Conservation (phyloP, 305 asterid genomes). For the Fraxinus dipetala region DNA sequence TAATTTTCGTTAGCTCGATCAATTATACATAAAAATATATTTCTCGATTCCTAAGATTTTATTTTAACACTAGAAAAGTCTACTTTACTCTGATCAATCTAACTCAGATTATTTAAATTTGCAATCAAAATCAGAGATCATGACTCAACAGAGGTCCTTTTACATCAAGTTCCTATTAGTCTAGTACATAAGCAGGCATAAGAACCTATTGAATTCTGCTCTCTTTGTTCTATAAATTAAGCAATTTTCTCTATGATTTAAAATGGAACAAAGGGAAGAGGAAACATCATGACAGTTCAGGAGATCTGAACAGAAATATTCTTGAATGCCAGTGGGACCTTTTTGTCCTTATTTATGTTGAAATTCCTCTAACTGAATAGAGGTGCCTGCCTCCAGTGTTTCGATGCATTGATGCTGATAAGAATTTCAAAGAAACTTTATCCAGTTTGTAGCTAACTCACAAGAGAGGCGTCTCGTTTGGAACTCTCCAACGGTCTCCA, state of each 20-base stretch:
- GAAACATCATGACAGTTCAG: neutral
- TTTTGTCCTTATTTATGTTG: neutral
- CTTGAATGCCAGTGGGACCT: neutral
- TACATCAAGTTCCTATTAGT: neutral
- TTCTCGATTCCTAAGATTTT: neutral
- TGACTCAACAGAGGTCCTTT: neutral
- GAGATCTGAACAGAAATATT: neutral
- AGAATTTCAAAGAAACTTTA: neutral
- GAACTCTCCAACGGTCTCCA: slow-evolving; percentile 58
- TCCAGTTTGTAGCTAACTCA: slow-evolving; percentile 25
- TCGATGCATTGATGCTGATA: slow-evolving; percentile 5
- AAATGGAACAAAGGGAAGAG: neutral
- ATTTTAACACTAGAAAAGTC: neutral
- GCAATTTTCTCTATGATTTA: neutral
- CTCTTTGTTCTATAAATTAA: neutral
- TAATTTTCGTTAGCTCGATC: neutral
- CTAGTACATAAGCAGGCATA: neutral
- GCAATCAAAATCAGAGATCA: neutral
- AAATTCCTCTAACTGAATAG: neutral
- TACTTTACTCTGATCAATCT: neutral
- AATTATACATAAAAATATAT: neutral
- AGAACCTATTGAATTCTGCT: neutral
- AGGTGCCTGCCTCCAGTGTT: neutral
- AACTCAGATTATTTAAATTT: neutral
- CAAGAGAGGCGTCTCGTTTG: slow-evolving; percentile 34